Conservation (phyloP, 495 filamentous ascomycete genomes). For the Annulohypoxylon bovei region DNA sequence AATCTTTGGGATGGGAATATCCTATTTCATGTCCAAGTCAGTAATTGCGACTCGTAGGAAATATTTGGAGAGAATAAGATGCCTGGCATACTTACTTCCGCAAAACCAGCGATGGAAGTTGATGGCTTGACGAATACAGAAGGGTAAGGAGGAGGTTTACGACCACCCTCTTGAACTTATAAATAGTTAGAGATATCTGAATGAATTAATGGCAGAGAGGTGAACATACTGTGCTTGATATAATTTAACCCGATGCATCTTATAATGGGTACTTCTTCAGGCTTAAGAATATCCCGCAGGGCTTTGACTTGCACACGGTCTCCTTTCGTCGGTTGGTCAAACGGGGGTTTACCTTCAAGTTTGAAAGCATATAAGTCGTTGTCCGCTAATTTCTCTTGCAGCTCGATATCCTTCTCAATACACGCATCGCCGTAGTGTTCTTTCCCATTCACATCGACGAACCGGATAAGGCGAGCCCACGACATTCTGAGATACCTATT, state of each 20-base stretch:
- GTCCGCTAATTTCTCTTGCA: not conserved
- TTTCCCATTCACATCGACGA: not conserved
- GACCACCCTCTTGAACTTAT: not conserved
- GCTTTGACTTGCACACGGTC: not conserved
- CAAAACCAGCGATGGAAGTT: not conserved
- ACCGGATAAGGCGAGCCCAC: not conserved
- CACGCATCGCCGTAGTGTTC: not conserved
- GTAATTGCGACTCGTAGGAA: not conserved
- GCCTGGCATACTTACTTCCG: not conserved
- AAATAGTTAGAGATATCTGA: not conserved
- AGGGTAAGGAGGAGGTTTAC: not conserved
- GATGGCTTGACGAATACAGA: not conserved
- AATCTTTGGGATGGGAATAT: not conserved
- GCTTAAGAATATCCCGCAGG: not conserved
- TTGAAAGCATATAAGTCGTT: not conserved
- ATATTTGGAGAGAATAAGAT: not conserved
- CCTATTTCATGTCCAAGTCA: not conserved
- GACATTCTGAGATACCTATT: not conserved
- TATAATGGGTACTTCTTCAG: not conserved
- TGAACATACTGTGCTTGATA: not conserved
- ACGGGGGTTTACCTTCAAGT: not conserved
- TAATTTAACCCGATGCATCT: conserved; percentile 1
- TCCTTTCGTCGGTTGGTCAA: not conserved
- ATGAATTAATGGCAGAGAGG: not conserved
- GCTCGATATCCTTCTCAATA: not conserved